Evolutionary conservation across 2,329 filamentous ascomycete genomes (phyloP), one percentile per base, ranked within the genome.

Genomic region (Xylaria sp.): DNA sequence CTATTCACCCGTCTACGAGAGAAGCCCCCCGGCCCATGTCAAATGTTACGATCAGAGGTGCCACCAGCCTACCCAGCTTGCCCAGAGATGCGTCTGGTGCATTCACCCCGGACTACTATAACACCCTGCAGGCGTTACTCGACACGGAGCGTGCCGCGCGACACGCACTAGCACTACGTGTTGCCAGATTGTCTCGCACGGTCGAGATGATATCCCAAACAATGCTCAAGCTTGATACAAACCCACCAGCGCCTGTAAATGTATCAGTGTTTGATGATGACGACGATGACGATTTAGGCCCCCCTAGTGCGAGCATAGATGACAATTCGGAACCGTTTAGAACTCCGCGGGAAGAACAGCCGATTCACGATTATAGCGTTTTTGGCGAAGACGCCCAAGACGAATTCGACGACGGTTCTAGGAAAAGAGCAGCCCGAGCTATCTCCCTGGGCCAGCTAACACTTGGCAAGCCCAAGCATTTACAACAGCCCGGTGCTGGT

Each of bases 401-500:
- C 27, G 80, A 80, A 29, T 79, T 79, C 22, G 78, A 80, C 56
- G 72, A 74, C 22, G 68, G 77, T 22, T 78, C 76, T 51, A 77
- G 79, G 57, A 85, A 85, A 68, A 87, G 81, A 74, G 87, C 89
- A 1, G 87, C 87, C 25, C 86, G 87, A 69, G 90, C 88, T 49
- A 82, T 93, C 73, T 92, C 87, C 31, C 81, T 91, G 11, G 87
- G 87, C 66, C 86, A 88, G 73, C 76, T 90, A 71, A 89, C 87
- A 0, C 78, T 86, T 71, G 80, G 79, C 47, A 81, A 79, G 71
- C 75, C 77, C 17, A 66, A 65, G 53, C 66, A 72, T 59, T 72
- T 70, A 53, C 45, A 72, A 49, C 63, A 68, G 61, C 69, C 72
- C 4, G 65, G 61, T 29, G 58, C 66, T 29, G 70, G 69, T 22